phyloP scores from a whole-genome alignment of 768 basidiomycete genomes.

The Arthromyces matolae region DNA sequence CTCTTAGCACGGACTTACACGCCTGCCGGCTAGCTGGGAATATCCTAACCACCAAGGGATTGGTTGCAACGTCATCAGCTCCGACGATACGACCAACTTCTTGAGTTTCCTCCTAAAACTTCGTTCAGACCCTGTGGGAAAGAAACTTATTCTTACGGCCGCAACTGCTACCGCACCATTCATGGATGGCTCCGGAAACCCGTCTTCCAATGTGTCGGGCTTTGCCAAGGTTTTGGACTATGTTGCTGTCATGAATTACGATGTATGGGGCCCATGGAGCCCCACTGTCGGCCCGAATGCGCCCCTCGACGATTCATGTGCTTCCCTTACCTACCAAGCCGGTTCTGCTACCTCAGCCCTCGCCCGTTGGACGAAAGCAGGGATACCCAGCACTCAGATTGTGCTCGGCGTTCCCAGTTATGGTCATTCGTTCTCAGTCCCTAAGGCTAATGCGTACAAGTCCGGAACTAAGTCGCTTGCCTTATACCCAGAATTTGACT shows the following conservation, averaged over 20 bases:
- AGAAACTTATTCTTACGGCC: conserved; percentile 56
- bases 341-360: conserved; percentile 80
- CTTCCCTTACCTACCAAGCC: conserved; percentile 48
- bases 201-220: conserved; percentile 60
- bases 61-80: conserved; percentile 63
- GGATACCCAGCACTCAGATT: conserved; percentile 64
- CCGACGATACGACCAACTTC: conserved; percentile 71
- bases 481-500: conserved; percentile 53
- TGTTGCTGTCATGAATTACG: conserved; percentile 66
- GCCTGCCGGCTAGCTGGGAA: conserved; percentile 66
- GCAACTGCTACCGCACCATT: conserved; percentile 41
- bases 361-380: conserved; percentile 67
- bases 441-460: conserved; percentile 39
- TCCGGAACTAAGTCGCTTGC: conserved; percentile 34
- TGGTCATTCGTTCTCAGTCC: conserved; percentile 73
- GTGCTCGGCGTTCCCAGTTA: conserved; percentile 82
- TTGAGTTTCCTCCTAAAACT: conserved; percentile 75
- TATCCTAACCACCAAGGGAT: conserved; percentile 71
- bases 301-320: conserved; percentile 80
- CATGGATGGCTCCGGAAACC: conserved; percentile 43
- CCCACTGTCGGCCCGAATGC: conserved; percentile 78
- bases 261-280: conserved; percentile 63
- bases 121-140: conserved; percentile 48
- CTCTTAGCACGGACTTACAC: neutral
- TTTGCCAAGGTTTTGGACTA: conserved; percentile 67